Evolutionary conservation across 352 stramenopile species (phyloP).

Genomic region (Phytopythium montanum): DNA sequence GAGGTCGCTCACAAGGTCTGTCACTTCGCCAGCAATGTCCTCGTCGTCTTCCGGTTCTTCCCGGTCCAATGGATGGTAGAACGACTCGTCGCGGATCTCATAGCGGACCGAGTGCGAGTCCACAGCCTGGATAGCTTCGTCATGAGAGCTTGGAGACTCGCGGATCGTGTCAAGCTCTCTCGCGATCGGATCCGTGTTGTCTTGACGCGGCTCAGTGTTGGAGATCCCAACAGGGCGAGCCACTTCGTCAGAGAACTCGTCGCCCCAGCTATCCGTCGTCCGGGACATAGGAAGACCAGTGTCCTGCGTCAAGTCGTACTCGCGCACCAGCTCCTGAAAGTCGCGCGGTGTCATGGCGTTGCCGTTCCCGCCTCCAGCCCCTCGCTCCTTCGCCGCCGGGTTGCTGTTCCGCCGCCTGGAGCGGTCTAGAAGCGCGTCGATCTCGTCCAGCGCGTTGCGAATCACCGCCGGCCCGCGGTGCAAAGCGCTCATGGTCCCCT

Average conservation of each 20-base stretch:
- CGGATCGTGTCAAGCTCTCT: slow-evolving; percentile 33
- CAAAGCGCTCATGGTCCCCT: slow-evolving; percentile 14
- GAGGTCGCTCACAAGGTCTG: slow-evolving; percentile 1
- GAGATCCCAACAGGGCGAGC: slow-evolving; percentile 22
- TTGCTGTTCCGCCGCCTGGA: slow-evolving; percentile 16
- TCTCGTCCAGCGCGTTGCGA: slow-evolving; percentile 42
- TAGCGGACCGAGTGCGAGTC: neutral
- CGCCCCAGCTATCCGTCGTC: slow-evolving; percentile 60
- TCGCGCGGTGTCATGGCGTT: slow-evolving; percentile 20
- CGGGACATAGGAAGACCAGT: slow-evolving; percentile 48
- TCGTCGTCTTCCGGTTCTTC: slow-evolving; percentile 1
- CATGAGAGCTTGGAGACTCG: slow-evolving; percentile 13
- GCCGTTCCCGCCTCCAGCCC: neutral
- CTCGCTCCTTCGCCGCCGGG: slow-evolving; percentile 8
- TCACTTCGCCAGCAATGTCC: neutral
- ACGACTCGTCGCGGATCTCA: neutral
- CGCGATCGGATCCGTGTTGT: slow-evolving; percentile 19
- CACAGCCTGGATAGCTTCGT: neutral
- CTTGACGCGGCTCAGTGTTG: slow-evolving; percentile 11
- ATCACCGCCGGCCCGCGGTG: slow-evolving; percentile 34
- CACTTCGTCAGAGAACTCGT: slow-evolving; percentile 35
- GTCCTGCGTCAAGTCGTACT: slow-evolving; percentile 47
- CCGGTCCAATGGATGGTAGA: neutral
- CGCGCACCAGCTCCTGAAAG: slow-evolving; percentile 38
- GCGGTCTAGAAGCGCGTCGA: slow-evolving; percentile 43